These are phyloP conservation scores for Selaginella moellendorffii DNA, from an alignment of 75 land plant genomes.

Conservation along the genomic window DNA sequence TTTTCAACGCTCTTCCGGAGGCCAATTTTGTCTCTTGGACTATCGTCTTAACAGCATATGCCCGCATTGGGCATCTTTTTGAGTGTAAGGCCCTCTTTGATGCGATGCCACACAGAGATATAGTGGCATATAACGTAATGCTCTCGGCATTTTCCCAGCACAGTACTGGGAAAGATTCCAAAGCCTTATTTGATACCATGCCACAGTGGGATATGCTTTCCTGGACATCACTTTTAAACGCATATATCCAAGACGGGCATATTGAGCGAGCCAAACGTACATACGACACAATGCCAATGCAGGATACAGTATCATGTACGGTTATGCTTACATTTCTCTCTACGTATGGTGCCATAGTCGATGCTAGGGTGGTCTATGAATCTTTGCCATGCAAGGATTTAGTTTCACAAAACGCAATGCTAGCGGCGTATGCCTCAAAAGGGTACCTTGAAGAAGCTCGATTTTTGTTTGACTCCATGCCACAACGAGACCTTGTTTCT, in stretches of 20 bases:
- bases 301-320: background rate
- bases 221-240: background rate
- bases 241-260: background rate
- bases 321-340: background rate
- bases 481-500: background rate
- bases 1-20: background rate
- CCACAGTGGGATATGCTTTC: background rate
- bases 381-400: background rate
- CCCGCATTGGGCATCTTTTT: background rate
- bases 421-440: background rate
- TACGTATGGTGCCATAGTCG: background rate
- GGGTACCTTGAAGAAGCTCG: background rate
- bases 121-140: background rate
- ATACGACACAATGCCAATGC: background rate
- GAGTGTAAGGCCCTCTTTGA: background rate
- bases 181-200: background rate
- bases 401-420: background rate
- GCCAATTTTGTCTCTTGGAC: background rate
- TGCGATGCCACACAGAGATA: background rate
- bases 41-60: background rate
- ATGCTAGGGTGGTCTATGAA: background rate
- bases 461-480: background rate
- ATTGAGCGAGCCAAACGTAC: background rate
- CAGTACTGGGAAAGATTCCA: background rate
- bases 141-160: background rate